phyloP scores from a whole-genome alignment of 2,329 filamentous ascomycete species.

The Malbranchea cinnamomea region DNA sequence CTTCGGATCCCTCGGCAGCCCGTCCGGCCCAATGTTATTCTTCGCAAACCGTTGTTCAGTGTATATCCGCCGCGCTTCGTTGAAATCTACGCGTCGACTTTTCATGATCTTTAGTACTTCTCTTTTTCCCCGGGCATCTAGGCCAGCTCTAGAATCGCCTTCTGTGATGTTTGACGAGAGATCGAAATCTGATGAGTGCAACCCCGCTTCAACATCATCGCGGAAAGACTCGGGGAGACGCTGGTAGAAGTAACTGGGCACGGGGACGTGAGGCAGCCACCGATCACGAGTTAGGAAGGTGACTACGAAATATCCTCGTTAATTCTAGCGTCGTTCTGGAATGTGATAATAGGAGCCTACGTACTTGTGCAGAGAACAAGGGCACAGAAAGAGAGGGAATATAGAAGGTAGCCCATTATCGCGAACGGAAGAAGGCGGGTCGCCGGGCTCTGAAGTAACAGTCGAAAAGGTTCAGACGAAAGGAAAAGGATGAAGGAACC shows the following conservation, averaged over 20 bases:
- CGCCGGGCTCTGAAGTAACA: background rate
- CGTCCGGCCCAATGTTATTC: constrained; percentile 79
- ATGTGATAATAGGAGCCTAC: constrained; percentile 10
- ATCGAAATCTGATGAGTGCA: constrained; percentile 73
- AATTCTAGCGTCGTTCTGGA: too few relatives aligned
- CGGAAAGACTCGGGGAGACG: constrained; percentile 64
- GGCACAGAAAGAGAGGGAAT: constrained; percentile 56
- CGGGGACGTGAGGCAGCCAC: constrained; percentile 60
- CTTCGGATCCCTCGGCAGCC: constrained; percentile 77
- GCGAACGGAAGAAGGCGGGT: background rate
- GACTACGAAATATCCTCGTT: constrained; percentile 34
- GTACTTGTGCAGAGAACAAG: constrained; percentile 56
- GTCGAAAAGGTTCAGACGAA: too few relatives aligned
- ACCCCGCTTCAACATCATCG: constrained; percentile 73
- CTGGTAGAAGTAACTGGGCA: constrained; percentile 56
- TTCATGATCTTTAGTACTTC: constrained; percentile 89
- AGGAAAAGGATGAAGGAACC: too few relatives aligned
- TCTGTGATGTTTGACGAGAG: constrained; percentile 63
- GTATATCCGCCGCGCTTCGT: constrained; percentile 75
- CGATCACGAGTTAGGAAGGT: constrained; percentile 66
- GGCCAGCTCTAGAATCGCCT: constrained; percentile 62
- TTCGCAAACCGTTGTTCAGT: constrained; percentile 75
- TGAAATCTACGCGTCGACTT: constrained; percentile 64
- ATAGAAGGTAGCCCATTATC: constrained; percentile 65
- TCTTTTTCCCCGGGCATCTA: constrained; percentile 65